Percentiles rank a stretch among this genome's conserved stretches.
phyloP scores from a whole-genome alignment of 202 grass and related monocot genomes.

The Carex arenaria region DNA sequence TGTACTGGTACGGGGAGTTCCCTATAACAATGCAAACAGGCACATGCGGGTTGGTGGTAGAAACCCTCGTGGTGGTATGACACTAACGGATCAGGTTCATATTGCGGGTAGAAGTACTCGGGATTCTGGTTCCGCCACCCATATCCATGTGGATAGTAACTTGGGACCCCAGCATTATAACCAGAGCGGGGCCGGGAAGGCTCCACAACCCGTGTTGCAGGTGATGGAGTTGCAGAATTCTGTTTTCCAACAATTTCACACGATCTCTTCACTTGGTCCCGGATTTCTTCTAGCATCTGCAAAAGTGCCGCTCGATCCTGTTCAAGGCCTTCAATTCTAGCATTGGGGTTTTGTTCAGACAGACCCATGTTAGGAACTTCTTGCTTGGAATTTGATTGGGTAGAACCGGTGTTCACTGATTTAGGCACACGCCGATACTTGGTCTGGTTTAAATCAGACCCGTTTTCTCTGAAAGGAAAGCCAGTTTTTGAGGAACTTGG shows the following conservation, averaged over 20 bases:
- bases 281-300: constrained; percentile 84
- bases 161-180: constrained; percentile 34
- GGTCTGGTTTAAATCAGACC: constrained; percentile 24
- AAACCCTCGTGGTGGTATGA: constrained; percentile 71
- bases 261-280: constrained; percentile 71
- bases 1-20: constrained; percentile 62
- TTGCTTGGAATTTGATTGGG: constrained; percentile 16
- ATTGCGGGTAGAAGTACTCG: constrained; percentile 62
- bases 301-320: constrained; percentile 68
- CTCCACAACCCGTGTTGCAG: constrained; percentile 41
- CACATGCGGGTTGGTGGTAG: constrained; percentile 69
- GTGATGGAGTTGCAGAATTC: constrained; percentile 39
- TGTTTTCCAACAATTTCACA: constrained; percentile 46
- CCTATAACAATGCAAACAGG: constrained; percentile 64
- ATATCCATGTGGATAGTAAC: constrained; percentile 30
- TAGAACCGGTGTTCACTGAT: constrained; percentile 35
- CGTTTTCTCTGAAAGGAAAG: constrained; percentile 26
- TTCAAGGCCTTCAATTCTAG: constrained; percentile 53
- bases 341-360: constrained; percentile 26
- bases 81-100: constrained; percentile 60
- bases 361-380: constrained; percentile 31
- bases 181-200: constrained; percentile 29
- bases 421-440: constrained; percentile 47
- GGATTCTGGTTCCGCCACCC: constrained; percentile 49
- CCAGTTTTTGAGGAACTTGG: constrained; percentile 31